Conservation (phyloP, 805 yeast genomes). For the Hanseniaspora lindneri region DNA sequence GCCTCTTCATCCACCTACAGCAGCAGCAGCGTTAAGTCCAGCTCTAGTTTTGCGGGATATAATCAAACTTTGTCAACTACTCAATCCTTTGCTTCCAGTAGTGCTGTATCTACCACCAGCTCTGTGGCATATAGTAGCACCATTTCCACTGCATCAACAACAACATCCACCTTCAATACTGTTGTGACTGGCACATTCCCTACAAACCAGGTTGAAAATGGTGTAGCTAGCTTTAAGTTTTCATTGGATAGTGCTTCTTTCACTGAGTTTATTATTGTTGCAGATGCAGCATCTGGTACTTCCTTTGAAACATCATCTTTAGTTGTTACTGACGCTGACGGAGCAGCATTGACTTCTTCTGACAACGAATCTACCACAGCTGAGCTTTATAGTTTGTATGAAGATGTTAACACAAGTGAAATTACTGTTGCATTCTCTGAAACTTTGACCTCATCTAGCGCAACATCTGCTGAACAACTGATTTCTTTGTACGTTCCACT, state of each 20-base stretch:
- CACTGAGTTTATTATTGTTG: neutral
- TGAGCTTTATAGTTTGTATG: neutral
- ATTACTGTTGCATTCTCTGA: neutral
- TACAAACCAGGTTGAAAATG: neutral
- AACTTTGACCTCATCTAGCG: neutral
- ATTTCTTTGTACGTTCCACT: constrained; percentile 7
- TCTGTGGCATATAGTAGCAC: no score
- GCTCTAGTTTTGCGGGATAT: no score
- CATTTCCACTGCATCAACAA: no score
- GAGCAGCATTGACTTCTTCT: constrained; percentile 2
- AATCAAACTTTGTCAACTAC: no score
- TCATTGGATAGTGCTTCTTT: neutral
- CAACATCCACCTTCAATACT: no score
- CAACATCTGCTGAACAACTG: neutral
- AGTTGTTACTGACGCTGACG: constrained; percentile 5
- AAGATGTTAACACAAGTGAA: neutral
- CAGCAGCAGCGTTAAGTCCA: no score
- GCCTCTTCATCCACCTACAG: no score
- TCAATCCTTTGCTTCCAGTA: no score
- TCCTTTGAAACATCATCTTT: neutral
- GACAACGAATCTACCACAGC: constrained; percentile 13
- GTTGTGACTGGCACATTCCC: no score
- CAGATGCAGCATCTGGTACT: neutral
- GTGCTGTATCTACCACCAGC: no score
- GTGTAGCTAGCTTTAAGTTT: constrained; percentile 2